Evolutionary conservation across 2,329 filamentous ascomycete genomes (phyloP).

Genomic region (Knufia petricola): DNA sequence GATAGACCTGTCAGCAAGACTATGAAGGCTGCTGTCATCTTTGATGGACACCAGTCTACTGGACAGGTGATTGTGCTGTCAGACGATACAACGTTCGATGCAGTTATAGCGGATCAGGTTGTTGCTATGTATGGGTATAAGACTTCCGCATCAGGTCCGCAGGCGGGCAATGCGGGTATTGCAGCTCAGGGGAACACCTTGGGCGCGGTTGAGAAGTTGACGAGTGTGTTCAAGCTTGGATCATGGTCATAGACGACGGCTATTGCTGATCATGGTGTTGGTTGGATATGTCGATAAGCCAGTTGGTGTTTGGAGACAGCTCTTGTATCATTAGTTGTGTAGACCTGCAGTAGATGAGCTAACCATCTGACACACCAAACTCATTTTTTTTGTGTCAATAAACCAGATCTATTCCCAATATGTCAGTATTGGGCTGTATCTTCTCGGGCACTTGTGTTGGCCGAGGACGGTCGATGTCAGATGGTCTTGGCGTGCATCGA

Average conservation of each 20-base stretch:
- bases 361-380: too few species aligned
- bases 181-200: not conserved
- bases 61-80: conserved; percentile 17
- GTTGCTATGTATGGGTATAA: conserved; percentile 11
- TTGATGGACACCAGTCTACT: conserved; percentile 30
- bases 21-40: conserved; percentile 57
- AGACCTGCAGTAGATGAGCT: too few species aligned
- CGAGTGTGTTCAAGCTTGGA: not conserved
- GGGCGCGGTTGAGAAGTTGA: not conserved
- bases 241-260: not conserved
- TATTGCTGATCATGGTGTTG: too few species aligned
- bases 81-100: conserved; percentile 16
- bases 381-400: too few species aligned
- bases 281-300: too few species aligned
- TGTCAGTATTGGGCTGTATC: too few species aligned
- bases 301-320: too few species aligned
- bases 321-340: too few species aligned
- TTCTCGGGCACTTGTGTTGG: too few species aligned
- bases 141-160: not conserved
- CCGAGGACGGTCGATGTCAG: too few species aligned
- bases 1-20: conserved; percentile 49
- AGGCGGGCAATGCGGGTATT: not conserved
- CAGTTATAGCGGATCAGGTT: conserved; percentile 11
- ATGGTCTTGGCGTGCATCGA: too few species aligned
- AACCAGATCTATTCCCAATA: too few species aligned